Evolutionary conservation across 1,139 yeast genomes (phyloP).

Genomic region (Blastobotrys petasosporus): DNA sequence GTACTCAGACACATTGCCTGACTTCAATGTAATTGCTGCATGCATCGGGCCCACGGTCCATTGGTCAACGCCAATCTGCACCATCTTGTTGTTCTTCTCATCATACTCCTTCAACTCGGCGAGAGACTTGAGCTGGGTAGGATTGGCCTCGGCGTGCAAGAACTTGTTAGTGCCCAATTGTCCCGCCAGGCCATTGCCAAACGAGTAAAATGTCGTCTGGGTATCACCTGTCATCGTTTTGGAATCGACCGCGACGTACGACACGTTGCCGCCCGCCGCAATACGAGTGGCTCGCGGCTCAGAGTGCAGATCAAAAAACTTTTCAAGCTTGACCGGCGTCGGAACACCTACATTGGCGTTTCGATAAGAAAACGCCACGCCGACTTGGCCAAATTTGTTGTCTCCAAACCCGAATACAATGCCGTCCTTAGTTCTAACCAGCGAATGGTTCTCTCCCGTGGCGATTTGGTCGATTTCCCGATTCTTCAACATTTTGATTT

Average conservation of each 20-base stretch:
- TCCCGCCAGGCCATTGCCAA: conserved; percentile 87
- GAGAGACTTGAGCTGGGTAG: conserved; percentile 49
- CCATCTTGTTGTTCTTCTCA: conserved; percentile 34
- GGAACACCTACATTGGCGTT: conserved; percentile 71
- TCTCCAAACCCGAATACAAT: conserved; percentile 79
- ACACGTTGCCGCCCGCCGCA: conserved; percentile 63
- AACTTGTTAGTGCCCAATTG: conserved; percentile 77
- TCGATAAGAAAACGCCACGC: conserved; percentile 58
- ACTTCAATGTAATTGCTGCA: conserved; percentile 52
- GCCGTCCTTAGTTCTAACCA: conserved; percentile 59
- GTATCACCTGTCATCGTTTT: conserved; percentile 15
- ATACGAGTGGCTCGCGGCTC: conserved; percentile 39
- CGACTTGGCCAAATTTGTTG: conserved; percentile 77
- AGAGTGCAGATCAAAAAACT: conserved; percentile 32
- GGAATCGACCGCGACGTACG: conserved; percentile 39
- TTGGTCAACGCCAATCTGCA: conserved; percentile 43
- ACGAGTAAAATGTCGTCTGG: conserved; percentile 38
- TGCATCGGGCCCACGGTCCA: conserved; percentile 66
- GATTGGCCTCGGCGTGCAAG: conserved; percentile 66
- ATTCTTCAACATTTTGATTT: conserved; percentile 29
- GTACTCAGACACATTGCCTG: conserved; percentile 30
- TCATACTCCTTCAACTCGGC: conserved; percentile 40
- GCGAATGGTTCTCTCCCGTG: conserved; percentile 65
- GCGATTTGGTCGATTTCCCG: conserved; percentile 51
- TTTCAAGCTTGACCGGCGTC: conserved; percentile 28